Evolutionary conservation across 2,329 filamentous ascomycete genomes (phyloP).

Genomic region (Colletotrichum acutatum): DNA sequence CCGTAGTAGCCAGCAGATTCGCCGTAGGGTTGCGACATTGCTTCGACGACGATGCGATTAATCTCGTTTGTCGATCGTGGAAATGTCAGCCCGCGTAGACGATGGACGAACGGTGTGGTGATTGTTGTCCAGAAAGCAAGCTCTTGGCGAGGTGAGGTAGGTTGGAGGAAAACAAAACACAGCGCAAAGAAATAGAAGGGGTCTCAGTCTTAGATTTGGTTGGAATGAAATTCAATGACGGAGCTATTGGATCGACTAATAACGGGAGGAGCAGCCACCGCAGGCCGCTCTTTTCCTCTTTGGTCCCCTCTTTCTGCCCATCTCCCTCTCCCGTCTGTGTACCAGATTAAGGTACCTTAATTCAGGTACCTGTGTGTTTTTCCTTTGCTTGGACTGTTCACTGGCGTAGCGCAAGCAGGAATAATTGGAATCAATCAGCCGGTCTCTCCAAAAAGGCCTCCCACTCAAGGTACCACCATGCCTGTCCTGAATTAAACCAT

Average conservation of each 20-base stretch:
- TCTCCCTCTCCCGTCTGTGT: not conserved
- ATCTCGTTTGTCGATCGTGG: not conserved
- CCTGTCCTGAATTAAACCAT: not conserved
- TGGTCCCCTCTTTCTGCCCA: not conserved
- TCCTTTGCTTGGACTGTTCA: not conserved
- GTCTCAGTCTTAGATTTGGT: not conserved
- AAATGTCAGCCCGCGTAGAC: not conserved
- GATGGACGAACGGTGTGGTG: not conserved
- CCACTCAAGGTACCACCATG: not conserved
- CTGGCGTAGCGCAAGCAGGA: not conserved
- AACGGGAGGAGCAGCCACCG: not conserved
- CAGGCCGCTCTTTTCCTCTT: not conserved
- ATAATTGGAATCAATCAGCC: not conserved
- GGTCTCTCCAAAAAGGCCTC: too few species aligned
- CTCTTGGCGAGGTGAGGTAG: not conserved
- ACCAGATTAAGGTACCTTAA: too few species aligned
- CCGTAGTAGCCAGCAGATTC: conserved; percentile 34
- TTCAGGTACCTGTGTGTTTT: not conserved
- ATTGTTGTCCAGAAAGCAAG: not conserved
- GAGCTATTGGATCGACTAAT: not conserved
- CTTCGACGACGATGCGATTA: not conserved
- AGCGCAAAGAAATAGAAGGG: not conserved
- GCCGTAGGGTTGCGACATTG: conserved; percentile 34
- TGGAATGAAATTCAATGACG: conserved; percentile 7
- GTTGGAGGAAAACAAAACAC: not conserved